Base-by-base conservation (phyloP, 345 rosid genomes). In the Sisymbrium altissimum region DNA sequence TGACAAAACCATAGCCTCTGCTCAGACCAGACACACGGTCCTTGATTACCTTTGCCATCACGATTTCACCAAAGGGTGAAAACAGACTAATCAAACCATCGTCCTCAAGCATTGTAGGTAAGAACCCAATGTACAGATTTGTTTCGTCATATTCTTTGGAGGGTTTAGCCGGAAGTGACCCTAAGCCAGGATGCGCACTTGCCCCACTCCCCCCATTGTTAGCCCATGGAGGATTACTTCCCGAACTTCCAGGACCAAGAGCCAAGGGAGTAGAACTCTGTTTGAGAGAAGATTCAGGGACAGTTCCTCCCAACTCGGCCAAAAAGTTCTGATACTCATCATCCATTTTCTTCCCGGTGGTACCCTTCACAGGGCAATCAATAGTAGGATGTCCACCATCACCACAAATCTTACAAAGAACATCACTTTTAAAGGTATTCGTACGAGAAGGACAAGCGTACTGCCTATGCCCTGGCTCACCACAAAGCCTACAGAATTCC, bases 301-400 rank as follows among this genome's bases (percentile, higher is more conserved):
- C 85, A 21, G 94, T 84, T 58, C 91, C 96, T 49, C 97, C 91
- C 67, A 96, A 72, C 81, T 96, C 96, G 2, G 99, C 98, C 87
- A 88, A 84, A 80, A 96, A 92, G 72, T 88, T 96, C 84, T 85
- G 99, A 78, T 96, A 96, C 65, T 96, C 98, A 64, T 96, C 99
- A 82, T 96, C 99, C 99, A 90, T 96, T 75, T 89, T 96, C 89
- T 96, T 92, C 48, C 99, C 95, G 0, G 84, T 83, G 9, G 97
- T 84, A 66, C 97, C 96, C 85, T 96, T 96, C 71, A 92, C 84
- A 2, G 97, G 99, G 70, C 99, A 96, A 83, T 96, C 98, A 54
- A 92, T 96, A 0, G 98, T 96, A 5, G 99, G 99, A 62, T 96
- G 99, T 52, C 99, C 98, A 72, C 92, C 97, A 83, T 96, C 99